Percentiles rank a stretch among this genome's conserved stretches.
Evolutionary conservation across 2,329 filamentous ascomycete species (phyloP).

Genomic region (Penicillium olsonii): DNA sequence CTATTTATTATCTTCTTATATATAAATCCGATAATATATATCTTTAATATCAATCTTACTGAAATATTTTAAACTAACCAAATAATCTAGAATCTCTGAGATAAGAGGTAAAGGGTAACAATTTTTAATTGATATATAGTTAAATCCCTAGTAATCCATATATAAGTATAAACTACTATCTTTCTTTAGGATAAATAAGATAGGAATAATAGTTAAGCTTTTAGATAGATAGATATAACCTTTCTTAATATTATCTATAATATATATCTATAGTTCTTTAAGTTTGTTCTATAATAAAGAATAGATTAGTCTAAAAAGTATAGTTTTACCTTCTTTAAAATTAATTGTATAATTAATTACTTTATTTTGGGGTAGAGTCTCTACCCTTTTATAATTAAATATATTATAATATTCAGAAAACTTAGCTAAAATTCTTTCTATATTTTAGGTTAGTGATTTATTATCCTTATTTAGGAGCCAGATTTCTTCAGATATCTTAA

Average conservation of each 20-base stretch:
- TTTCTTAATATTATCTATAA: background rate
- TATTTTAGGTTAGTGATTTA: background rate
- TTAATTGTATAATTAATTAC: background rate
- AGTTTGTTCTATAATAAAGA: background rate
- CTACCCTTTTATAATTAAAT: background rate
- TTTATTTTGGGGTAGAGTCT: background rate
- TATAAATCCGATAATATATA: background rate
- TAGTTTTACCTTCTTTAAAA: background rate
- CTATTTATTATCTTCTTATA: background rate
- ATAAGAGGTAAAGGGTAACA: background rate
- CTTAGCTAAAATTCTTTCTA: background rate
- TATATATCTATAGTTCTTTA: background rate
- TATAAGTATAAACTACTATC: background rate
- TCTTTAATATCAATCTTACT: background rate
- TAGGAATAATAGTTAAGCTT: background rate
- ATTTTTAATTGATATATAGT: slow-evolving; percentile 3
- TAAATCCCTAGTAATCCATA: background rate
- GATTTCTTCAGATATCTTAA: background rate
- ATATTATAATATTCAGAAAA: background rate
- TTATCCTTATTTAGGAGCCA: background rate
- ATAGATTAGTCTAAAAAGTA: background rate
- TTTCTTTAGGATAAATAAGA: slow-evolving; percentile 2
- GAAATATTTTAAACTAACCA: background rate
- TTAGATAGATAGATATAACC: background rate
- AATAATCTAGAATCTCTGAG: background rate